Conservation (phyloP, 768 basidiomycete species). For the Clitopilus passeckerianus region DNA sequence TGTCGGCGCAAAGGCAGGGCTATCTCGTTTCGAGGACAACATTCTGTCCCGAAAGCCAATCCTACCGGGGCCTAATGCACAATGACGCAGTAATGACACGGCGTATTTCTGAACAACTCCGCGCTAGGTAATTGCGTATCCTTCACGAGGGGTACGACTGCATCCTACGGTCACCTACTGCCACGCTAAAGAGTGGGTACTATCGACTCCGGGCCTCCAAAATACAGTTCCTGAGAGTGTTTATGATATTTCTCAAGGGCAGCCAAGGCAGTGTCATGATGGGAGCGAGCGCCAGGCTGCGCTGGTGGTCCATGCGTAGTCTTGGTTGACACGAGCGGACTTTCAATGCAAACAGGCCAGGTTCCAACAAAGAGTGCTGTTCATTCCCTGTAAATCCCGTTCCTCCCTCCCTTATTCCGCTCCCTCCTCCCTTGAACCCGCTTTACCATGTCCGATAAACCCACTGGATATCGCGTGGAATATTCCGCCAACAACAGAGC, state of each 20-base stretch:
- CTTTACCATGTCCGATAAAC: slow-evolving; percentile 40
- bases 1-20: too few species aligned
- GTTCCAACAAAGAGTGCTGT: neutral
- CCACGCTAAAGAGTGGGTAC: too few species aligned
- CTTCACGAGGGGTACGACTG: too few species aligned
- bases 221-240: neutral
- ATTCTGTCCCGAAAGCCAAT: too few species aligned
- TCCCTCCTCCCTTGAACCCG: slow-evolving; percentile 19
- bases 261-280: slow-evolving; percentile 1
- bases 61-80: too few species aligned
- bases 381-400: slow-evolving; percentile 7
- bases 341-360: slow-evolving; percentile 1
- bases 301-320: neutral
- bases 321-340: slow-evolving; percentile 1
- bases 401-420: slow-evolving; percentile 7
- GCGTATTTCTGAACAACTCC: too few species aligned
- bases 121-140: too few species aligned
- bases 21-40: too few species aligned
- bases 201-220: neutral
- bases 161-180: too few species aligned
- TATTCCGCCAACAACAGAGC: slow-evolving; percentile 64
- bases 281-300: neutral
- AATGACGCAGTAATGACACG: too few species aligned
- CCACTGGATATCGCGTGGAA: slow-evolving; percentile 72
- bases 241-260: neutral